Evolutionary conservation across 176 grass and related monocot species (phyloP).

Genomic region (Saccharum officinarum): DNA sequence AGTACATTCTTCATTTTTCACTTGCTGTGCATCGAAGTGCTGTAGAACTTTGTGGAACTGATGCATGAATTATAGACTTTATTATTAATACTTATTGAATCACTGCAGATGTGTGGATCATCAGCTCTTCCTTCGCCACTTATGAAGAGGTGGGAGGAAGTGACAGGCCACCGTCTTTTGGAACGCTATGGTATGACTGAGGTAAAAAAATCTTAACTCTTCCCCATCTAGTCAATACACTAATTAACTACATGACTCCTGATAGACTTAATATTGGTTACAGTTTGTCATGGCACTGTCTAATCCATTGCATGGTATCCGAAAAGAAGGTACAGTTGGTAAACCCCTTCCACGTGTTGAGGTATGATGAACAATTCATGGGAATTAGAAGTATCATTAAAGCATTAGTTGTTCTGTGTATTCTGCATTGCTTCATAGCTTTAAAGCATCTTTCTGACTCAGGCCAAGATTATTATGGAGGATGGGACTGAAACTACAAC

Average conservation of each 20-base stretch:
- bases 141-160: slow-evolving; percentile 91
- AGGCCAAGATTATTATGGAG: slow-evolving; percentile 89
- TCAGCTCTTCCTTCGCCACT: slow-evolving; percentile 94
- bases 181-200: slow-evolving; percentile 99
- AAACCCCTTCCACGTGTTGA: slow-evolving; percentile 86
- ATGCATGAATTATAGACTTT: neutral
- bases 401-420: slow-evolving; percentile 19
- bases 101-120: slow-evolving; percentile 90
- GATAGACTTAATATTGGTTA: slow-evolving; percentile 27
- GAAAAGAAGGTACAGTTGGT: slow-evolving; percentile 89
- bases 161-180: slow-evolving; percentile 85
- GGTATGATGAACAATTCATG: slow-evolving; percentile 48
- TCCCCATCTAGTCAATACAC: slow-evolving; percentile 1
- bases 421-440: slow-evolving; percentile 20
- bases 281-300: slow-evolving; percentile 98
- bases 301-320: slow-evolving; percentile 80
- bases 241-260: slow-evolving; percentile 2
- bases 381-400: slow-evolving; percentile 20
- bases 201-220: slow-evolving; percentile 46
- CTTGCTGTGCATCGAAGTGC: neutral
- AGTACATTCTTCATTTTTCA: neutral
- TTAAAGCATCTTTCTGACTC: slow-evolving; percentile 27
- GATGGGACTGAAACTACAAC: slow-evolving; percentile 57
- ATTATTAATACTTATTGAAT: slow-evolving; percentile 32
- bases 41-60: neutral